Conservation (phyloP, 306 rosid species). For the Cucumis sativus region DNA sequence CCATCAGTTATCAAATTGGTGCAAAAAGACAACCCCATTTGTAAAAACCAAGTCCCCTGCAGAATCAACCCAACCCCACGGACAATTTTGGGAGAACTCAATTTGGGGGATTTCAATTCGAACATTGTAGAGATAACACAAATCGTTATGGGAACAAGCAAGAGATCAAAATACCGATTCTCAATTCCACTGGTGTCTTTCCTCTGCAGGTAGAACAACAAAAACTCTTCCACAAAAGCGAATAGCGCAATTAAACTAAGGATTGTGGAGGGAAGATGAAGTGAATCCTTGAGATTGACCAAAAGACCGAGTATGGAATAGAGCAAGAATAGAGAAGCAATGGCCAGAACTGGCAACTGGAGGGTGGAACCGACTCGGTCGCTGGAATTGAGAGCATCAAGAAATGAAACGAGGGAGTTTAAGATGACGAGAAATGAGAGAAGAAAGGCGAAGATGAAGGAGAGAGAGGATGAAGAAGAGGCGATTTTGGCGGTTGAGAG, state of each 20-base stretch:
- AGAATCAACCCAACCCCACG: conserved; percentile 59
- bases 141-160: conserved; percentile 46
- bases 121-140: conserved; percentile 45
- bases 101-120: conserved; percentile 27
- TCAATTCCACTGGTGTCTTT: conserved; percentile 62
- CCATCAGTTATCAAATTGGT: conserved; percentile 46
- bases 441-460: conserved; percentile 16
- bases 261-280: conserved; percentile 26
- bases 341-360: conserved; percentile 42
- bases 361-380: conserved; percentile 59
- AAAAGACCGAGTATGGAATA: conserved; percentile 34
- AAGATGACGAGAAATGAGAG: conserved; percentile 33
- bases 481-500: conserved; percentile 5
- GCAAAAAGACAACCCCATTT: conserved; percentile 65
- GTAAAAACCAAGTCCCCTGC: conserved; percentile 75
- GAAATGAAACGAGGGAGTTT: conserved; percentile 34
- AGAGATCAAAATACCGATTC: conserved; percentile 61
- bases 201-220: conserved; percentile 59
- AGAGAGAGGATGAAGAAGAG: conserved; percentile 14
- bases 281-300: conserved; percentile 7
- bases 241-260: conserved; percentile 31
- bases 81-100: conserved; percentile 30
- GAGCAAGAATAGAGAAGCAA: conserved; percentile 46
- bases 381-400: conserved; percentile 33
- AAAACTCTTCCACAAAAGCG: conserved; percentile 62